A percentile compares a stretch with the other conserved stretches of the same genome.
Conservation (phyloP, 2,329 filamentous ascomycete genomes). For the Hymenoscyphus linearis region DNA sequence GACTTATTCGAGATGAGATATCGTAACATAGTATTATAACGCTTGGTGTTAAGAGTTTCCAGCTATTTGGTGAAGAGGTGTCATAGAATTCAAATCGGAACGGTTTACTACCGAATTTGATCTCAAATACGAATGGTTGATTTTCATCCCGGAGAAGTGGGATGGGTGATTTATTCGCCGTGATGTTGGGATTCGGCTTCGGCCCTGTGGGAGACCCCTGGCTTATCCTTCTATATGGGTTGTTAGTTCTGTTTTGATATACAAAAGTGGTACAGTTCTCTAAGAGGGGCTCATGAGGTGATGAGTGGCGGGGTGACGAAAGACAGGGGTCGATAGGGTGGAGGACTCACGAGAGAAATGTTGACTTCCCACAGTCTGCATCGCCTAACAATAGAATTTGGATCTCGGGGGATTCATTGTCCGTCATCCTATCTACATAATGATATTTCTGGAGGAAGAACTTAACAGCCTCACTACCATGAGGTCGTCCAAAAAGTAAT, state of each 20-base stretch:
- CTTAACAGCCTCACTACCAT: not conserved
- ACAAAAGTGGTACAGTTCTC: not conserved
- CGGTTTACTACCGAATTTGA: conserved; percentile 40
- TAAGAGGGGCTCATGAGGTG: not conserved
- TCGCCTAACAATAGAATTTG: conserved; percentile 56
- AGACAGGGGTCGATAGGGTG: not conserved
- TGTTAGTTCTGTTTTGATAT: not conserved
- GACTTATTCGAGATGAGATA: conserved; percentile 51
- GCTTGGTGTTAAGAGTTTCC: conserved; percentile 53
- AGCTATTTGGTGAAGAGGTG: conserved; percentile 52
- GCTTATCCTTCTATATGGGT: conserved; percentile 45
- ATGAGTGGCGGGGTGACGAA: not conserved
- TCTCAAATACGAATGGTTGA: conserved; percentile 56
- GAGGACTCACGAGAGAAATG: conserved; percentile 52
- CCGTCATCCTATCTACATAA: conserved; percentile 15
- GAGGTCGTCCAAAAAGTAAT: conserved; percentile 1
- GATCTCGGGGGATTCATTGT: conserved; percentile 35
- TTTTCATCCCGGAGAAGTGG: conserved; percentile 43
- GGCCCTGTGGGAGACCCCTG: conserved; percentile 27
- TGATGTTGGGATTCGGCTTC: not conserved
- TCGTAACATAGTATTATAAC: conserved; percentile 57
- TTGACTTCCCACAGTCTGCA: conserved; percentile 54
- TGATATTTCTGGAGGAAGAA: not conserved
- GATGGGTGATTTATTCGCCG: not conserved
- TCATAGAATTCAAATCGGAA: conserved; percentile 57